Evolutionary conservation across 306 rosid genomes (phyloP).

Genomic region (Corylus americana): DNA sequence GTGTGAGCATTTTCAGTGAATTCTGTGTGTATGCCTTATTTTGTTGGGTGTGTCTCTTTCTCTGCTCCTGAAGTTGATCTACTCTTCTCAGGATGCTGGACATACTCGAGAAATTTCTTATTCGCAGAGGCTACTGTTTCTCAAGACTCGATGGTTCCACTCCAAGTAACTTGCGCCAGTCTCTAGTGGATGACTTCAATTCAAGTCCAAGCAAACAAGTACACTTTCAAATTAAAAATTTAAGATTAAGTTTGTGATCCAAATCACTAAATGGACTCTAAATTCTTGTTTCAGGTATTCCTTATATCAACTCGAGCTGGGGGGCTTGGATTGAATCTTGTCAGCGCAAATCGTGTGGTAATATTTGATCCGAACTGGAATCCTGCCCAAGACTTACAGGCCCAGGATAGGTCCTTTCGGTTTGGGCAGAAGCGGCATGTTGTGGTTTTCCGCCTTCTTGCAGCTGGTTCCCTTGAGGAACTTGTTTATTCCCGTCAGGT

Average conservation of each 20-base stretch:
- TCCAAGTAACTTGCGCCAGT: slow-evolving; percentile 77
- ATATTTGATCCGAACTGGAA: slow-evolving; percentile 98
- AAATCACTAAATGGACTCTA: slow-evolving; percentile 14
- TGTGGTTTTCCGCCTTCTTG: slow-evolving; percentile 82
- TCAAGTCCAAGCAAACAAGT: slow-evolving; percentile 94
- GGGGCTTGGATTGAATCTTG: slow-evolving; percentile 97
- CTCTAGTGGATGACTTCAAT: slow-evolving; percentile 87
- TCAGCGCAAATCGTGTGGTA: slow-evolving; percentile 93
- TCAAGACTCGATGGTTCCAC: slow-evolving; percentile 97
- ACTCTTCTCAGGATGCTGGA: slow-evolving; percentile 77
- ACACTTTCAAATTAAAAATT: slow-evolving; percentile 23
- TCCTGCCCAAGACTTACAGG: slow-evolving; percentile 96
- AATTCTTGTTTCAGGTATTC: slow-evolving; percentile 64
- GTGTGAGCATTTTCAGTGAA: slow-evolving; percentile 16
- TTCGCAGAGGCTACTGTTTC: slow-evolving; percentile 85
- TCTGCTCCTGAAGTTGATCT: slow-evolving; percentile 34
- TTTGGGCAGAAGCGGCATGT: slow-evolving; percentile 95
- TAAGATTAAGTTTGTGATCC: slow-evolving; percentile 18
- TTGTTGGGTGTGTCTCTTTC: neutral
- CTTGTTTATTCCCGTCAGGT: slow-evolving; percentile 94
- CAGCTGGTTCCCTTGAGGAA: slow-evolving; percentile 94
- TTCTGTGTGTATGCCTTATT: slow-evolving; percentile 5
- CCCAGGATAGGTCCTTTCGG: slow-evolving; percentile 95
- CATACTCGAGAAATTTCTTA: slow-evolving; percentile 85
- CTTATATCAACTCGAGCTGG: slow-evolving; percentile 96